Base-by-base conservation (phyloP, 495 filamentous ascomycete genomes). In the Trichocladium uniseriatum region DNA sequence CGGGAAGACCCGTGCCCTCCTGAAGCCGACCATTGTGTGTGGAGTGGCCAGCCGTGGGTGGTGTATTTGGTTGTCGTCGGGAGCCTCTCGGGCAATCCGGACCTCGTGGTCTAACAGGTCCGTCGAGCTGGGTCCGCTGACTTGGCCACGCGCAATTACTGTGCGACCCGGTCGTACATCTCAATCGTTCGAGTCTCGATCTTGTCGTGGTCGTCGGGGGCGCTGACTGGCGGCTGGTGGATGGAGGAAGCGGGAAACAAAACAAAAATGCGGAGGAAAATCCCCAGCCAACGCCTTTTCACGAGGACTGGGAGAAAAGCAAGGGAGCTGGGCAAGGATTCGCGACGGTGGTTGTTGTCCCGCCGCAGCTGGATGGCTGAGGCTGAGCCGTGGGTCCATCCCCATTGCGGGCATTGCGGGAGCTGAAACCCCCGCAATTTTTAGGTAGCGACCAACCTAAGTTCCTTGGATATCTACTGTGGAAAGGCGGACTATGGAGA, bases 21-120 rank as follows among this genome's bases (percentile, higher is more conserved):
- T 11, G 21, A 38, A 18, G 34, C 40, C 34, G 42, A 40, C 43
- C 62, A 65, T 65, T 34, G 42, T 53, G 43, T 27, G 27, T 27
- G 42, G 22, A 14, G 3, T 15, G 8, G 38, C 18, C 32, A 13
- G 38, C 1, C 13, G 24, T 22, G 21, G 27, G 6, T 10, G 29
- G 16, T 42, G 29, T 16, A 13, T 8, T 22, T 16, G 14, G 16
- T n/a, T n/a, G n/a, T n/a, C n/a, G n/a, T n/a, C n/a, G n/a, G n/a
- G n/a, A n/a, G n/a, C n/a, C n/a, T n/a, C n/a, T n/a, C n/a, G n/a
- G n/a, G n/a, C n/a, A n/a, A n/a, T n/a, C n/a, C n/a, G n/a, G n/a
- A n/a, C n/a, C n/a, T n/a, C n/a, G n/a, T n/a, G n/a, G n/a, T n/a
- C n/a, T n/a, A n/a, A n/a, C n/a, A n/a, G n/a, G n/a, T n/a, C n/a